Evolutionary conservation across 495 filamentous ascomycete species (phyloP).

Genomic region (Hyaloscypha bicolor): DNA sequence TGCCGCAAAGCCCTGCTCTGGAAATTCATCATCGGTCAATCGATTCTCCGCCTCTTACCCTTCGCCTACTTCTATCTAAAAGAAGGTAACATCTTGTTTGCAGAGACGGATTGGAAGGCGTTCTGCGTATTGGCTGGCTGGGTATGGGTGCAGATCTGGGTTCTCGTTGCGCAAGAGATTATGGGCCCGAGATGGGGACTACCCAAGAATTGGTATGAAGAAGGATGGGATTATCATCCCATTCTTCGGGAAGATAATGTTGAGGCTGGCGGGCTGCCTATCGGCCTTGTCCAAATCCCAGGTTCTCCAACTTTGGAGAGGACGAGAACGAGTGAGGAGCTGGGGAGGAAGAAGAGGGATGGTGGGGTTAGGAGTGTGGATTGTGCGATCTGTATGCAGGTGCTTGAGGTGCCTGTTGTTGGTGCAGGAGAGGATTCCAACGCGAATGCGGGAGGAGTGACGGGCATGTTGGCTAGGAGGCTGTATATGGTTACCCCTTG

Average conservation of each 20-base stretch:
- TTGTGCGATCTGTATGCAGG: constrained; percentile 93
- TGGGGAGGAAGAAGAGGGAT: constrained; percentile 55
- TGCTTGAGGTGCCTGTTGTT: constrained; percentile 84
- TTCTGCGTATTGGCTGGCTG: constrained; percentile 69
- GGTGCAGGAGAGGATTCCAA: constrained; percentile 55
- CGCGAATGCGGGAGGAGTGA: constrained; percentile 56
- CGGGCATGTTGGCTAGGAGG: constrained; percentile 73
- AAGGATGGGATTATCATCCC: constrained; percentile 94
- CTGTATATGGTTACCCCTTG: constrained; percentile 97
- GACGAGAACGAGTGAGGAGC: constrained; percentile 23
- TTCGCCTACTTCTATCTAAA: constrained; percentile 80
- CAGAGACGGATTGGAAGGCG: constrained; percentile 65
- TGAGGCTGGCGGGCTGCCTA: constrained; percentile 75
- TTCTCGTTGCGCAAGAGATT: constrained; percentile 76
- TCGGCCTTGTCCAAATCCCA: constrained; percentile 59
- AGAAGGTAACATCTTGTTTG: constrained; percentile 75
- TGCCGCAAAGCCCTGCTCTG: constrained; percentile 85
- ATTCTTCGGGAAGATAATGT: constrained; percentile 82
- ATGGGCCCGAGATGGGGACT: constrained; percentile 78
- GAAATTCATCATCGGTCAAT: constrained; percentile 87
- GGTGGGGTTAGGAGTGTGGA: constrained; percentile 59
- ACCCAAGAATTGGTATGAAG: constrained; percentile 66
- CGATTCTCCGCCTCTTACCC: constrained; percentile 71
- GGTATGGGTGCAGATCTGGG: constrained; percentile 90
- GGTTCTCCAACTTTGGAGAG: constrained; percentile 23